Evolutionary conservation across 2,329 filamentous ascomycete genomes (phyloP), one percentile per base, ranked within the genome.

Genomic region (Thielaviopsis euricoi): DNA sequence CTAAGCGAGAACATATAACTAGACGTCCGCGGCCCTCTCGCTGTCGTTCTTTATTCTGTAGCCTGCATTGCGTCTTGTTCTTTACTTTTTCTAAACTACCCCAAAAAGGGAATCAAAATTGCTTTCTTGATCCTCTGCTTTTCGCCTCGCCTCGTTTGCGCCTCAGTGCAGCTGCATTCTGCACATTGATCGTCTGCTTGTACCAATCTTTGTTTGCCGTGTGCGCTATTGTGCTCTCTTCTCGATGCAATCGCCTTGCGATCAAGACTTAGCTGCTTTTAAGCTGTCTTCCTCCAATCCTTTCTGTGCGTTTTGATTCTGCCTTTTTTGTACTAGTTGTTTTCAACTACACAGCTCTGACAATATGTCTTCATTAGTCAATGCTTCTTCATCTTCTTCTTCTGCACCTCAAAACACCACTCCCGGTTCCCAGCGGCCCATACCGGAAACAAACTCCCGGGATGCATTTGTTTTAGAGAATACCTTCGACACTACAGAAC

Each of bases 141-240:
- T 9, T 52, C 29, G 12, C 7, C 29, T 58, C 43, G 43, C 43
- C 43, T 48, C 43, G 43, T 48, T 48, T 48, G 7, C 43, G 43
- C 43, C 43, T 21, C 43, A 21, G n/a, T 48, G 43, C 43, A 48
- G 2, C 43, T 21, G 26, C 52, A 53, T 53, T 53, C 26, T 53
- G 52, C 40, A 29, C 15, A 21, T 59, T 49, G 40, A 54, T 52
- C 17, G 46, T 43, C 26, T 49, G 33, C 52, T 55, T 21, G 19
- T 53, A 29, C 51, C 43, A n/a, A 40, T 19, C 25, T 56, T 56
- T 56, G 52, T 57, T 23, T 17, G 51, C 25, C 26, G 25, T 56
- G 58, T 57, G 40, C 55, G 29, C 51, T 54, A 46, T 57, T 57
- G 51, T 37, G 37, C 43, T 21, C 29, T 49, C 48, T n/a, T n/a